Conservation (phyloP, 2,329 filamentous ascomycete genomes). For the Sclerotinia spermophila region DNA sequence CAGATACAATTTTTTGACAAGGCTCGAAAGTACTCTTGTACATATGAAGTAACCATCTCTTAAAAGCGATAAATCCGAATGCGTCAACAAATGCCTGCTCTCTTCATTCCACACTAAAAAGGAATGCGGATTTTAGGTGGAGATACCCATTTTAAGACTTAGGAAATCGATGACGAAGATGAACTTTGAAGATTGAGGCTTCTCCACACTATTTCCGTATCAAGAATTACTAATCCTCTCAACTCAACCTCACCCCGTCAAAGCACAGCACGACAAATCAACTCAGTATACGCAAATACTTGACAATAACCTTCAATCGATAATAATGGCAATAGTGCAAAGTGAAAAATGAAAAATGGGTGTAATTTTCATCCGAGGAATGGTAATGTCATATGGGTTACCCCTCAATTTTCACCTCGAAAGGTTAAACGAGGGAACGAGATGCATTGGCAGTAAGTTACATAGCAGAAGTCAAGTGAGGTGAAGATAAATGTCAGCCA, state of each 20-base stretch:
- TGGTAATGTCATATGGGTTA: not conserved
- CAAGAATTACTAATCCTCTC: not conserved
- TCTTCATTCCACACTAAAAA: not conserved
- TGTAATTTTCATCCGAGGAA: not conserved
- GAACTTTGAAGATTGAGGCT: not conserved
- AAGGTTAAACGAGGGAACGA: not conserved
- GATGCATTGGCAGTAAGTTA: not conserved
- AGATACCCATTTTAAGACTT: not conserved
- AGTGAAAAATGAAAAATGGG: not conserved
- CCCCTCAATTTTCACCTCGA: not conserved
- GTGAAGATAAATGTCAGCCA: not conserved
- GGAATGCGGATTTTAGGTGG: not conserved
- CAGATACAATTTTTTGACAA: not conserved
- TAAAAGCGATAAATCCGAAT: not conserved
- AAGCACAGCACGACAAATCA: not conserved
- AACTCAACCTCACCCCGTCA: not conserved
- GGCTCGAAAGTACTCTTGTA: not conserved
- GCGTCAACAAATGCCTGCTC: not conserved
- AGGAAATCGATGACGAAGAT: not conserved
- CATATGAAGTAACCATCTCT: not conserved
- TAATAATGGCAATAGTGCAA: not conserved
- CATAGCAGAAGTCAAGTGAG: not conserved
- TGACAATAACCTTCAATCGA: not conserved
- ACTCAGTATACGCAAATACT: not conserved
- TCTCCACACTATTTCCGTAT: not conserved